Base-by-base conservation (phyloP, 352 stramenopile species). In the Phytophthora meadii region DNA sequence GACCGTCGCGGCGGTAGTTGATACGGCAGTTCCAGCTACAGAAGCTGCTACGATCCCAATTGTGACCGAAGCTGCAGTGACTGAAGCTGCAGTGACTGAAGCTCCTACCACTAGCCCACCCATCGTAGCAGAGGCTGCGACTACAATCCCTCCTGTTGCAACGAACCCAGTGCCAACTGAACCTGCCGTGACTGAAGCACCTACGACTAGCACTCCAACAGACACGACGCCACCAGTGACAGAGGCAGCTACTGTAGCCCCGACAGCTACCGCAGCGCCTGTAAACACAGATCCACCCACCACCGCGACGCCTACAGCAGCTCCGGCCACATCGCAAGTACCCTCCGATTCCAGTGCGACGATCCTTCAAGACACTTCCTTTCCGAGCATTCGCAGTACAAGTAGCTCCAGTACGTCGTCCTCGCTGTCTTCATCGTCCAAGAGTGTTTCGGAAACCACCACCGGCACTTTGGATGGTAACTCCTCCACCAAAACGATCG, bases 341-440 rank as follows among this genome's bases (percentile, higher is more conserved):
- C 5, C 25, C 5, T 34, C 40, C 8, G 46, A 66, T 14, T 40
- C 60, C 3, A 72, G 14, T 57, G 30, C 47, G n/a, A 48, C 60
- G 30, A 36, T 36, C 9, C 30, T 36, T 14, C 30, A 14, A 10
- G 30, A 36, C 9, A 36, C 30, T 14, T 36, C 30, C 30, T 36
- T 36, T 12, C 30, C 30, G 30, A 36, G 30, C 30, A 36, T 36
- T 4, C 36, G 17, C 46, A 50, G 10, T 46, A 15, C 58, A 12
- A 56, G 42, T 41, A 14, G 37, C 22, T 70, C 42, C 14, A 56
- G 49, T 41, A 14, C 37, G 39, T 70, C 42, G 39, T 70, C 42
- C 9, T 65, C 55, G 1, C 40, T 11, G 17, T 59, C 68, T 28
- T 73, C 69, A 30, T 47, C 64, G 15, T 74, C 59, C 2, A 59